A percentile compares a stretch with the other conserved stretches of the same genome.
Evolutionary conservation across 805 yeast species (phyloP).

Genomic region (Wickerhamiella sergipiensis): DNA sequence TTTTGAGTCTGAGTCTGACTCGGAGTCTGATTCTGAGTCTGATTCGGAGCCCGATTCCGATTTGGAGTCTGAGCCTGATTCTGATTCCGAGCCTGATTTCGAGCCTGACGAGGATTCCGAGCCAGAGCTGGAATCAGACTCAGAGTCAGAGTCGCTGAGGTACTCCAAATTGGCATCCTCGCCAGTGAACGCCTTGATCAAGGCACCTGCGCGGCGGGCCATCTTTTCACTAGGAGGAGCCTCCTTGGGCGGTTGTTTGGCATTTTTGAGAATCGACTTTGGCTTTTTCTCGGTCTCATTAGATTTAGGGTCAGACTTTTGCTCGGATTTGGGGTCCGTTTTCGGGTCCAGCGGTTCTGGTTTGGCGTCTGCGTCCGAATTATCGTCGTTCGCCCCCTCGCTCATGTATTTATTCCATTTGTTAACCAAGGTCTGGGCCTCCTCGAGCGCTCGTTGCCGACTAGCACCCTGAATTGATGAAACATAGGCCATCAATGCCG

Average conservation of each 20-base stretch:
- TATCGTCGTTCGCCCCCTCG: slow-evolving; percentile 10
- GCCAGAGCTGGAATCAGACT: too few relatives aligned
- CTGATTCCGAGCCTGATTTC: too few relatives aligned
- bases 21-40: too few relatives aligned
- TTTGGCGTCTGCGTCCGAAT: too few relatives aligned
- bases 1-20: too few relatives aligned
- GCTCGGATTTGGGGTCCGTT: too few relatives aligned
- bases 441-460: slow-evolving; percentile 39
- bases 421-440: slow-evolving; percentile 33
- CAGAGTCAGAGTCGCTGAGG: neutral
- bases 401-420: slow-evolving; percentile 43
- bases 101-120: too few relatives aligned
- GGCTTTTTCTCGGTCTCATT: slow-evolving; percentile 11
- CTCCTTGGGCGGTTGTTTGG: slow-evolving; percentile 4
- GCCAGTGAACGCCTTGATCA: slow-evolving; percentile 11
- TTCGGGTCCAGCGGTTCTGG: too few relatives aligned
- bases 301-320: too few relatives aligned
- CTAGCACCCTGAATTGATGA: slow-evolving; percentile 61
- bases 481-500: slow-evolving; percentile 37
- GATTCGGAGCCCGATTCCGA: too few relatives aligned
- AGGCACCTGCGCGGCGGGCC: slow-evolving; percentile 14
- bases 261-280: slow-evolving; percentile 11
- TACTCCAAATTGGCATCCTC: slow-evolving; percentile 10
- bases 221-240: slow-evolving; percentile 12
- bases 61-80: too few relatives aligned